These are phyloP conservation scores for Cercospora sesami DNA, from an alignment of 2,329 filamentous ascomycete species.

Conservation along the genomic window DNA sequence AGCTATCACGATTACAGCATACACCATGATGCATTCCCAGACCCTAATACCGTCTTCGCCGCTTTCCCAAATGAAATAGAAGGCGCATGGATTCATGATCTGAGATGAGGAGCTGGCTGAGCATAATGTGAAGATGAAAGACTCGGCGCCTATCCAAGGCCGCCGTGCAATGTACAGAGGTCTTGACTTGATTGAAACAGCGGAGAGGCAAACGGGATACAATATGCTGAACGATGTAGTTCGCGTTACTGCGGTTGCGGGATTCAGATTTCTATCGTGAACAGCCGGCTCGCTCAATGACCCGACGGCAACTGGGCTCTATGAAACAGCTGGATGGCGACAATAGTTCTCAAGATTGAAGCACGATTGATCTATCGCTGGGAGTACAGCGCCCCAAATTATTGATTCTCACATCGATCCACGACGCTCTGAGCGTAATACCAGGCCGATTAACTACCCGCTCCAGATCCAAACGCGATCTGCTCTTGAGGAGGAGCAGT, in stretches of 20 bases:
- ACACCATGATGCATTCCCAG: constrained; percentile 12
- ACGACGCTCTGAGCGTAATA: not conserved
- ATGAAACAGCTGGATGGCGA: not conserved
- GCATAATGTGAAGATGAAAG: not conserved
- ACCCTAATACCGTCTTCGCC: constrained; percentile 19
- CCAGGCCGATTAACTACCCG: not conserved
- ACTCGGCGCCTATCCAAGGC: not conserved
- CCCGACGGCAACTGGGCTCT: not conserved
- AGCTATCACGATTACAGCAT: constrained; percentile 21
- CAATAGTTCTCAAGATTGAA: not conserved
- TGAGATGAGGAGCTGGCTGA: not conserved
- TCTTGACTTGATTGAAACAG: not conserved
- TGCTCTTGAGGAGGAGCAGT: not conserved
- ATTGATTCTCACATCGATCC: not conserved
- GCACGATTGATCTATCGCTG: not conserved
- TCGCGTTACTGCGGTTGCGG: not conserved
- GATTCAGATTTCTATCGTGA: not conserved
- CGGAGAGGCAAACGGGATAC: not conserved
- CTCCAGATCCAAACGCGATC: not conserved
- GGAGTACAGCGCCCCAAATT: not conserved
- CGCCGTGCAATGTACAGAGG: not conserved
- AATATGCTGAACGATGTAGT: not conserved
- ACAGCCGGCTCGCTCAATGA: not conserved
- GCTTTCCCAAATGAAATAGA: constrained; percentile 12
- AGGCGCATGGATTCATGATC: constrained; percentile 18